Conservation (phyloP, 805 yeast species). For the Saccharomyces paradoxus region DNA sequence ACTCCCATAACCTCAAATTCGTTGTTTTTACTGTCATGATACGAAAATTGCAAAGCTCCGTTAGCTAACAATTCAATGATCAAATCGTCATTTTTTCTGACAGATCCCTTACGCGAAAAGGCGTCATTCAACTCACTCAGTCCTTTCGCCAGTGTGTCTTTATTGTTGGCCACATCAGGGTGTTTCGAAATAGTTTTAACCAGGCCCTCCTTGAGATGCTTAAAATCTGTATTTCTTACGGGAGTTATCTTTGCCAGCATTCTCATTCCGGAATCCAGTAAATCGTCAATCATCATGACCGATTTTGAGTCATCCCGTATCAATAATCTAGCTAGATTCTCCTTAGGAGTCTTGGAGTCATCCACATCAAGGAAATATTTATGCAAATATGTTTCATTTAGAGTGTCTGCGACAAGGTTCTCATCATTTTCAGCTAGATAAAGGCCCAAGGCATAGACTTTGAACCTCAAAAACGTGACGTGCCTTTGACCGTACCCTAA, state of each 20-base stretch:
- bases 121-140: slow-evolving; percentile 55
- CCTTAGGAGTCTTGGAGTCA: slow-evolving; percentile 29
- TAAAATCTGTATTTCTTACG: slow-evolving; percentile 82
- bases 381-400: slow-evolving; percentile 38
- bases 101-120: slow-evolving; percentile 60
- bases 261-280: slow-evolving; percentile 52
- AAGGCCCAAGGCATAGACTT: slow-evolving; percentile 81
- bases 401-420: slow-evolving; percentile 32
- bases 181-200: slow-evolving; percentile 69
- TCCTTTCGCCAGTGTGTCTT: slow-evolving; percentile 48
- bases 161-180: slow-evolving; percentile 46
- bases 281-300: slow-evolving; percentile 42
- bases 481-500: slow-evolving; percentile 77
- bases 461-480: slow-evolving; percentile 74
- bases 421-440: slow-evolving; percentile 62
- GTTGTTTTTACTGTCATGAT: slow-evolving; percentile 34
- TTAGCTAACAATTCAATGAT: slow-evolving; percentile 44
- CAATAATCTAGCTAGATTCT: slow-evolving; percentile 38
- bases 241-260: slow-evolving; percentile 76
- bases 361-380: slow-evolving; percentile 31
- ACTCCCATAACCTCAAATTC: slow-evolving; percentile 44
- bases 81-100: slow-evolving; percentile 65
- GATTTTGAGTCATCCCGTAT: slow-evolving; percentile 44
- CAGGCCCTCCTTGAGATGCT: slow-evolving; percentile 83
- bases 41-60: slow-evolving; percentile 41